Conservation (phyloP, 2,329 filamentous ascomycete genomes). For the Fusarium tanahbumbuense region DNA sequence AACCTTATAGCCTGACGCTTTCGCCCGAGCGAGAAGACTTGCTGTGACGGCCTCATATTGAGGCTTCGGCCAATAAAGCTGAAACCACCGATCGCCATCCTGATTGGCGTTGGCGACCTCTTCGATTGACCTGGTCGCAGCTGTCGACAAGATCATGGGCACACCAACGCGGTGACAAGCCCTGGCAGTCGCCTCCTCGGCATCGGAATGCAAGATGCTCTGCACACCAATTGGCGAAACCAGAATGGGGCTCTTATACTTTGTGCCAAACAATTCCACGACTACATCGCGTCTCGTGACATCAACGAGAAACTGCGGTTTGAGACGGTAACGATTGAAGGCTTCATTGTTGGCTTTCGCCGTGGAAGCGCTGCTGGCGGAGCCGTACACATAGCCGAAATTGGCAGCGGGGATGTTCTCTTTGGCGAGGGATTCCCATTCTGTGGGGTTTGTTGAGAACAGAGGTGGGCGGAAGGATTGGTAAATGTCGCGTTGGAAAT, state of each 20-base stretch:
- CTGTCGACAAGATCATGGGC: conserved; percentile 76
- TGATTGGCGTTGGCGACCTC: conserved; percentile 71
- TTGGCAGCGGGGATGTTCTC: conserved; percentile 34
- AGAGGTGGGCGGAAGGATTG: conserved; percentile 36
- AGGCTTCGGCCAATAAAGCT: conserved; percentile 76
- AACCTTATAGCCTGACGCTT: conserved; percentile 70
- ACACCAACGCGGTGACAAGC: conserved; percentile 70
- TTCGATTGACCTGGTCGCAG: conserved; percentile 72
- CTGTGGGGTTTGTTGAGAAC: conserved; percentile 37
- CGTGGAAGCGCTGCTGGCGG: conserved; percentile 70
- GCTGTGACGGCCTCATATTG: conserved; percentile 71
- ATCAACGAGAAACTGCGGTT: conserved; percentile 63
- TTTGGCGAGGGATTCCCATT: conserved; percentile 40
- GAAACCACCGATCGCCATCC: conserved; percentile 73
- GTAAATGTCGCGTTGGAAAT: conserved; percentile 43
- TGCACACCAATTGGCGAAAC: conserved; percentile 79
- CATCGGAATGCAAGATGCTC: conserved; percentile 72
- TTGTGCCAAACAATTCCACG: conserved; percentile 64
- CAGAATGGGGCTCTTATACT: conserved; percentile 60
- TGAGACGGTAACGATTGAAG: conserved; percentile 64
- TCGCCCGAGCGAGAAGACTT: conserved; percentile 71
- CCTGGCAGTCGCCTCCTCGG: conserved; percentile 71
- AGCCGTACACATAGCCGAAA: conserved; percentile 72
- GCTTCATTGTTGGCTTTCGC: conserved; percentile 69
- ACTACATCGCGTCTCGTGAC: conserved; percentile 60